Conservation (phyloP, 257 asterid genomes). For the Henckelia pumila region DNA sequence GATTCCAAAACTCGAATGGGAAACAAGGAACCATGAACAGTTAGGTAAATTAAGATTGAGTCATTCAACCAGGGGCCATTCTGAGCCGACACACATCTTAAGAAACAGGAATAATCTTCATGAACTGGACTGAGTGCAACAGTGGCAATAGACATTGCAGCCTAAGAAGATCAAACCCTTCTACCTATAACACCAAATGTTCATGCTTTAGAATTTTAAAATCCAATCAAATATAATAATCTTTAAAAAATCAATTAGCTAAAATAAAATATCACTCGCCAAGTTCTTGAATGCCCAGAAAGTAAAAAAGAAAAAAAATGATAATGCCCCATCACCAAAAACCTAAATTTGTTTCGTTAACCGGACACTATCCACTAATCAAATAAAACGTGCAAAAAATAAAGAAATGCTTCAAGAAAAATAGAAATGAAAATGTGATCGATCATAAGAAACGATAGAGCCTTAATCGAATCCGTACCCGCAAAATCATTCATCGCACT, state of each 20-base stretch:
- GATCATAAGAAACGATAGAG: conserved; percentile 7
- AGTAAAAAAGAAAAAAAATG: background rate
- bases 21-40: conserved; percentile 57
- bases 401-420: background rate
- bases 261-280: background rate
- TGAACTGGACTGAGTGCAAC: conserved; percentile 69
- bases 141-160: conserved; percentile 67
- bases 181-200: conserved; percentile 31
- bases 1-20: conserved; percentile 70
- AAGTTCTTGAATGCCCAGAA: conserved; percentile 7
- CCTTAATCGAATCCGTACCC: background rate
- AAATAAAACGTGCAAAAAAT: conserved; percentile 8
- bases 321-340: conserved; percentile 23
- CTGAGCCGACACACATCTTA: conserved; percentile 39
- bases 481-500: conserved; percentile 3
- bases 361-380: conserved; percentile 6
- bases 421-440: background rate
- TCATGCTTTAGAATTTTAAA: conserved; percentile 16
- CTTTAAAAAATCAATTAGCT: conserved; percentile 13
- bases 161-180: conserved; percentile 29
- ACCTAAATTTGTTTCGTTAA: conserved; percentile 10
- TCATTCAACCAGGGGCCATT: conserved; percentile 40
- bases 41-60: conserved; percentile 61
- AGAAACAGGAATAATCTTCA: conserved; percentile 57
- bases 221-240: conserved; percentile 13